Conservation (phyloP, 2,329 filamentous ascomycete genomes). For the Trichoderma semiorbis region DNA sequence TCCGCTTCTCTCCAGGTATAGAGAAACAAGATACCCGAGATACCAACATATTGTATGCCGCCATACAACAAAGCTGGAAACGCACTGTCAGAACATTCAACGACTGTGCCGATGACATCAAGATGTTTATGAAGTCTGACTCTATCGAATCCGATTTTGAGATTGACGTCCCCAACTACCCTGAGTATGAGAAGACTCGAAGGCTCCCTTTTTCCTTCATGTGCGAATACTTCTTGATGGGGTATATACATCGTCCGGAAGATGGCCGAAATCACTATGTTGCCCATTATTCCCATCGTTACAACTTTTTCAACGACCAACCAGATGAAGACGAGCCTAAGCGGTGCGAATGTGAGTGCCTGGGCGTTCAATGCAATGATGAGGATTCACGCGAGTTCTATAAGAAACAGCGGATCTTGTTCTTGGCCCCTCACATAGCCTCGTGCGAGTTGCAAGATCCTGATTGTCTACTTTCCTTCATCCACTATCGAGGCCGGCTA, state of each 20-base stretch:
- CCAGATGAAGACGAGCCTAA: not conserved
- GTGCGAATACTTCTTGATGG: not conserved
- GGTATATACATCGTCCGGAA: not conserved
- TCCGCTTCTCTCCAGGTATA: not conserved
- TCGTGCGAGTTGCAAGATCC: slow-evolving; percentile 20
- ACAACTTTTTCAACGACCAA: not conserved
- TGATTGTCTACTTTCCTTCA: slow-evolving; percentile 23
- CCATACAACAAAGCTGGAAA: not conserved
- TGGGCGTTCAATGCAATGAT: not conserved
- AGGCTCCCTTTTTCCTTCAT: not conserved
- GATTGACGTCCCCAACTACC: not conserved
- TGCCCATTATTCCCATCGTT: not conserved
- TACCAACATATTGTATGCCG: not conserved
- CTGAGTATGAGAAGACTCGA: not conserved
- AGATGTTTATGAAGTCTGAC: not conserved
- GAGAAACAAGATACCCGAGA: not conserved
- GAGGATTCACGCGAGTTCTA: not conserved
- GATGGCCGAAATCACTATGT: not conserved
- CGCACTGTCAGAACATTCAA: not conserved
- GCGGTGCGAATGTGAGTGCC: not conserved
- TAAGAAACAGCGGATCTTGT: not conserved
- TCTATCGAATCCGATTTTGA: not conserved
- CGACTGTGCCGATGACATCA: not conserved
- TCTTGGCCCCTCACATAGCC: slow-evolving; percentile 26
- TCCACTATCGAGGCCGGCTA: slow-evolving; percentile 23